Percentiles rank a stretch among this genome's conserved stretches.
Evolutionary conservation across 2,329 filamentous ascomycete species (phyloP).

Genomic region (Lasiodiplodia sp.): DNA sequence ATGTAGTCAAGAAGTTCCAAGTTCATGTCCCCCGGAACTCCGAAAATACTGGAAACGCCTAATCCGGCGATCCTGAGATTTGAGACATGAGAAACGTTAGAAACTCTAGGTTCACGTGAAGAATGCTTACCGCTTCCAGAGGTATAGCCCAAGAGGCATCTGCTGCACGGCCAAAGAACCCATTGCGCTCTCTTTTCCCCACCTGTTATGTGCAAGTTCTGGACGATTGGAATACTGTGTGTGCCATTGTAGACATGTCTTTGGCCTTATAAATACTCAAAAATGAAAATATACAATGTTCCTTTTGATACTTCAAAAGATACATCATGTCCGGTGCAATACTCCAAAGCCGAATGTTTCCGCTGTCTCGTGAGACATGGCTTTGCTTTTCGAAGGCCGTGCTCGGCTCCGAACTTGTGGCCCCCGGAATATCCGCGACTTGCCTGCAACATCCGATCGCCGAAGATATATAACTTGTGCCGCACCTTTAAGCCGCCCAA

Average conservation of each 20-base stretch:
- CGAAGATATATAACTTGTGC: neutral
- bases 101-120: neutral
- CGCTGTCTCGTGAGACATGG: neutral
- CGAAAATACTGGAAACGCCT: slow-evolving; percentile 54
- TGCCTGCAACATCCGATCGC: neutral
- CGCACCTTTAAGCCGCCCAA: neutral
- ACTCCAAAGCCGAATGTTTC: neutral
- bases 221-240: neutral
- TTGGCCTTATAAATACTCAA: neutral
- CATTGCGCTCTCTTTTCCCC: neutral
- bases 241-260: neutral
- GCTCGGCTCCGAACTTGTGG: neutral
- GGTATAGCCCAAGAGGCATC: neutral
- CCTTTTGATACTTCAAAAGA: too few species aligned
- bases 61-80: slow-evolving; percentile 38
- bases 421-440: neutral
- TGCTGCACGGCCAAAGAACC: neutral
- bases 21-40: slow-evolving; percentile 53
- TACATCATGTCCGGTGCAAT: neutral
- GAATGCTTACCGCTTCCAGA: neutral
- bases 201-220: neutral
- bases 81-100: neutral
- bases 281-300: too few species aligned
- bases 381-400: neutral
- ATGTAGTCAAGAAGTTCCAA: slow-evolving; percentile 45